phyloP scores from a whole-genome alignment of 2,329 filamentous ascomycete genomes.

The Sclerotinia nivalis region DNA sequence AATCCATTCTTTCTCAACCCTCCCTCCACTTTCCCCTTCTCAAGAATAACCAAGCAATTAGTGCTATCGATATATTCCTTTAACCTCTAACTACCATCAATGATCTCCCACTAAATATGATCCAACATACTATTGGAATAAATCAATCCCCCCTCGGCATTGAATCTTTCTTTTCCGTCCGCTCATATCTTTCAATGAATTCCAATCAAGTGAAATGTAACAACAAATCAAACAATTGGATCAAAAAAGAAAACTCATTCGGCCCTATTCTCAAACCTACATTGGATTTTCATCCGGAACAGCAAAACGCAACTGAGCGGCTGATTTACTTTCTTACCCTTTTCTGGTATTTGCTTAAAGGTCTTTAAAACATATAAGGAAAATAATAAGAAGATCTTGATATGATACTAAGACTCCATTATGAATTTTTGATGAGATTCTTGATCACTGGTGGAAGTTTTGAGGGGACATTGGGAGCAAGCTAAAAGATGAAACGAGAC shows the following conservation, averaged over 20 bases:
- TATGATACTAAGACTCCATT: not conserved
- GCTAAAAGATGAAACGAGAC: not conserved
- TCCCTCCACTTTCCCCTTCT: not conserved
- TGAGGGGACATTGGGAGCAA: not conserved
- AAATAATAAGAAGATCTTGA: not conserved
- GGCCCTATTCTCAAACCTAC: constrained; percentile 19
- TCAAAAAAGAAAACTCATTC: constrained; percentile 11
- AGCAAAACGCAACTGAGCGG: constrained; percentile 14
- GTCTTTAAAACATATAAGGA: not conserved
- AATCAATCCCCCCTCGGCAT: not conserved
- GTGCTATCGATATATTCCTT: not conserved
- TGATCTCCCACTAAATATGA: not conserved
- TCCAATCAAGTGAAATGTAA: not conserved
- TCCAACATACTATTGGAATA: constrained; percentile 11
- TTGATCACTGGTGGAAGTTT: not conserved
- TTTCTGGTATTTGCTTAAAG: not conserved
- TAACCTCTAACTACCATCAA: too few relatives aligned
- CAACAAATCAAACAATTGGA: constrained; percentile 13
- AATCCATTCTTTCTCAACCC: not conserved
- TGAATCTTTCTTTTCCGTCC: not conserved
- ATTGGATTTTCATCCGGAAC: constrained; percentile 12
- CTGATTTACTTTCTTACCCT: not conserved
- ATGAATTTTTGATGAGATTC: not conserved
- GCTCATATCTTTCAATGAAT: not conserved
- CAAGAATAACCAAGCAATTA: not conserved